Percentiles rank a stretch among this genome's conserved stretches.
These are phyloP conservation scores for Tremella yokohamensis DNA, from an alignment of 768 basidiomycete species.

Conservation along the genomic window DNA sequence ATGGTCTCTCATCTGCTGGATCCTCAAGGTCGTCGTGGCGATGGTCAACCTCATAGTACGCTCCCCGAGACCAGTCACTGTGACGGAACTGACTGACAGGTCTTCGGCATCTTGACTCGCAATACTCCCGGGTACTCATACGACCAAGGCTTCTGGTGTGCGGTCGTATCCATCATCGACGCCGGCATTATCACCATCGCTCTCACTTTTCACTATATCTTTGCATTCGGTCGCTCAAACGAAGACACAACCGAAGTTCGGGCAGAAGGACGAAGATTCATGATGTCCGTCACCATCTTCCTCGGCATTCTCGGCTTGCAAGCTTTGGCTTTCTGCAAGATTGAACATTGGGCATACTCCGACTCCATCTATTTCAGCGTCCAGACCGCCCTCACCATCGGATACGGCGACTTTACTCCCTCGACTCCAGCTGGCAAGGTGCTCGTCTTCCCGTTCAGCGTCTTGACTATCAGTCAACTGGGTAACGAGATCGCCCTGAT, in stretches of 20 bases:
- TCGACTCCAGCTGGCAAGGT: conserved; percentile 34
- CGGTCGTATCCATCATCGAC: conserved; percentile 31
- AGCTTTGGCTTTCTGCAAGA: conserved; percentile 43
- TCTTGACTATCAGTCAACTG: conserved; percentile 49
- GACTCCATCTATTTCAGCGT: conserved; percentile 20
- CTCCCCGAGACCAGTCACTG: conserved; percentile 18
- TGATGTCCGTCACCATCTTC: conserved; percentile 39
- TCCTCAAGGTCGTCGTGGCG: conserved; percentile 48
- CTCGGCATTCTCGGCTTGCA: conserved; percentile 44
- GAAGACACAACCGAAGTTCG: conserved; percentile 22
- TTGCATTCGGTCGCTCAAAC: conserved; percentile 18
- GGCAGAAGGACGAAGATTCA: conserved; percentile 36
- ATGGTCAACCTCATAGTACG: conserved; percentile 37
- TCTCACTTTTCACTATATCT: conserved; percentile 35
- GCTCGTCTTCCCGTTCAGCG: conserved; percentile 43
- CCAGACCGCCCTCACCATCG: conserved; percentile 35
- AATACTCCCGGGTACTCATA: conserved; percentile 31
- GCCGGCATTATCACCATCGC: conserved; percentile 38
- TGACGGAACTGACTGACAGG: background rate
- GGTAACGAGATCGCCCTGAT: conserved; percentile 48
- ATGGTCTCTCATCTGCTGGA: conserved; percentile 46
- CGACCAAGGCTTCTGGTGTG: conserved; percentile 42
- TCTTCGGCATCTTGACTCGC: conserved; percentile 32
- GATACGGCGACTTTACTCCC: conserved; percentile 38
- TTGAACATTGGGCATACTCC: conserved; percentile 50